Evolutionary conservation across 1,284 basidiomycete genomes (phyloP).

Genomic region (Afroboletus lepidellus): DNA sequence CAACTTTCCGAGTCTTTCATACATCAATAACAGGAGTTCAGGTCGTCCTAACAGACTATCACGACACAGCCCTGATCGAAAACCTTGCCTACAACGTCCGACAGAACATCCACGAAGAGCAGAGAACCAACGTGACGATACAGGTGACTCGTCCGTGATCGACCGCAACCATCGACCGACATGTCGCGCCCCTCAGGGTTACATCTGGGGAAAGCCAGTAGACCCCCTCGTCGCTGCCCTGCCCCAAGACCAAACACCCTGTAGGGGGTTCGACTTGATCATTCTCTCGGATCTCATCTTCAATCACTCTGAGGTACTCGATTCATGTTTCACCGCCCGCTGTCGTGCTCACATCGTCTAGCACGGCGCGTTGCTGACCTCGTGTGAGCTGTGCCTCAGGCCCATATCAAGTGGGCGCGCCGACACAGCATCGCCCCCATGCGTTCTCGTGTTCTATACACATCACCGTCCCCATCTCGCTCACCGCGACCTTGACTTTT

Average conservation of each 20-base stretch:
- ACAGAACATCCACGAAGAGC: conserved; percentile 47
- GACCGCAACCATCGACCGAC: not conserved
- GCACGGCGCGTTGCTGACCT: conserved; percentile 81
- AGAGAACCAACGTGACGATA: conserved; percentile 40
- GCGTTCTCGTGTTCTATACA: conserved; percentile 86
- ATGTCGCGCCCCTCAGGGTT: conserved; percentile 55
- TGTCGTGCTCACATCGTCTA: conserved; percentile 32
- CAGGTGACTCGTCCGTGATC: conserved; percentile 41
- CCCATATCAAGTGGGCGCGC: conserved; percentile 1
- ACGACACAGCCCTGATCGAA: conserved; percentile 75
- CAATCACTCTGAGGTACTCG: conserved; percentile 75
- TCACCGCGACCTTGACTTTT: conserved; percentile 84
- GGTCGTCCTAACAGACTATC: conserved; percentile 91
- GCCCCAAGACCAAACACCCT: conserved; percentile 14
- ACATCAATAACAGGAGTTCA: conserved; percentile 25
- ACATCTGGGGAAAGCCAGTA: conserved; percentile 84
- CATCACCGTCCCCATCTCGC: conserved; percentile 90
- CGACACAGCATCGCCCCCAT: conserved; percentile 37
- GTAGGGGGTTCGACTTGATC: conserved; percentile 69
- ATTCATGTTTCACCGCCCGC: not conserved
- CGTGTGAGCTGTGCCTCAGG: conserved; percentile 57
- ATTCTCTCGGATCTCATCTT: conserved; percentile 92
- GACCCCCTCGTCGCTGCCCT: conserved; percentile 49
- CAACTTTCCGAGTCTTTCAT: conserved; percentile 4
- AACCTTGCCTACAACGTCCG: conserved; percentile 76